Conservation (phyloP, 164 flowering plant genomes). For the Dillenia suffruticosa region DNA sequence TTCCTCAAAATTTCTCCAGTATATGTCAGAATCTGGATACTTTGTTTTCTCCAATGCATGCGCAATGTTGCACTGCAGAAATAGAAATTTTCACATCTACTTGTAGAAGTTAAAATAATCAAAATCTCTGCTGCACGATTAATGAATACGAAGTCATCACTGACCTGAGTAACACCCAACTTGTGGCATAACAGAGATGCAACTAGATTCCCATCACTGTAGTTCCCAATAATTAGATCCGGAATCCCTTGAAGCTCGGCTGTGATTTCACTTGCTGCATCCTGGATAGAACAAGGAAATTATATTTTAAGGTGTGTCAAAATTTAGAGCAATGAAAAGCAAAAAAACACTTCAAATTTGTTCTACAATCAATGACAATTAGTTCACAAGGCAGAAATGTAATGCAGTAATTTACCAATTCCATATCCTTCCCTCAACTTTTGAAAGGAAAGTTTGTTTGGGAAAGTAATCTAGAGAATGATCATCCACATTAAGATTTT, state of each 20-base stretch:
- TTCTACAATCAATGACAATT: not conserved
- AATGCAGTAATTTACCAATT: too few species aligned
- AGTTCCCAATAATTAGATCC: constrained; percentile 92
- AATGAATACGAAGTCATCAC: not conserved
- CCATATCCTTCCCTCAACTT: too few species aligned
- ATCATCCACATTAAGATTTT: too few species aligned
- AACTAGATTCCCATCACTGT: constrained; percentile 98
- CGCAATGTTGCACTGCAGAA: constrained; percentile 79
- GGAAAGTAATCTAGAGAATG: too few species aligned
- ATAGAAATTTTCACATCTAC: not conserved
- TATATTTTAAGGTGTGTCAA: not conserved
- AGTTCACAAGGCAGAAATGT: not conserved
- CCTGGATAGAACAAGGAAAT: constrained; percentile 31
- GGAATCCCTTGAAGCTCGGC: constrained; percentile 88
- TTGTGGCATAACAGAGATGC: constrained; percentile 79
- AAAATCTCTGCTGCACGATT: too few species aligned
- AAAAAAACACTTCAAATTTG: not conserved
- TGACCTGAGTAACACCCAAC: constrained; percentile 91
- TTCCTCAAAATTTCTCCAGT: constrained; percentile 90
- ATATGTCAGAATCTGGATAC: constrained; percentile 93
- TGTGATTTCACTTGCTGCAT: constrained; percentile 67
- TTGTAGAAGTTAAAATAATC: too few species aligned
- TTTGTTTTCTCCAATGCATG: constrained; percentile 99
- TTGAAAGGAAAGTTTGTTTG: too few species aligned
- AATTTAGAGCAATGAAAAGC: constrained; percentile 3